Conservation (phyloP, 768 basidiomycete species). For the Peribolospora kevripleyi region DNA sequence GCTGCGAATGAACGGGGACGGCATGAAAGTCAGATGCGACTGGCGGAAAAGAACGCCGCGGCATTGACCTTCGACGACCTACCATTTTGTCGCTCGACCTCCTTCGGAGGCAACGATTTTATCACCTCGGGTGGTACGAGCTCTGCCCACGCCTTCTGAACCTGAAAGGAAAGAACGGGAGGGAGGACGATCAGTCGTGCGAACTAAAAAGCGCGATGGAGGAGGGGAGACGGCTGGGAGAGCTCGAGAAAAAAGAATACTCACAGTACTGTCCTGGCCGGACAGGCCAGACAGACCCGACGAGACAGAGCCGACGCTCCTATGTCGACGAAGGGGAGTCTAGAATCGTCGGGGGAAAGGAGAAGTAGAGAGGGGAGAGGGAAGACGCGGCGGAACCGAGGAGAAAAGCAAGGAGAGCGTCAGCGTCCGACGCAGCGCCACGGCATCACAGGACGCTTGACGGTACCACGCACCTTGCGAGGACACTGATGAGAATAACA, state of each 20-base stretch:
- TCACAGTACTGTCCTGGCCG: too few species aligned
- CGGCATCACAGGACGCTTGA: neutral
- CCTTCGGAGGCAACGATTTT: slow-evolving; percentile 45
- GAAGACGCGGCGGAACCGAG: too few species aligned
- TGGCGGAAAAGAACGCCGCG: neutral
- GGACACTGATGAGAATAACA: slow-evolving; percentile 4
- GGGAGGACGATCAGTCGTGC: too few species aligned
- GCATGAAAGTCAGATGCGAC: neutral
- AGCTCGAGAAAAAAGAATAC: neutral
- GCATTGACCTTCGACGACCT: slow-evolving; percentile 4
- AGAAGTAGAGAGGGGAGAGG: too few species aligned
- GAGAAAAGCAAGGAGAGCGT: too few species aligned
- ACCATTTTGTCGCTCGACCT: slow-evolving; percentile 28
- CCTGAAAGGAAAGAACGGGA: slow-evolving; percentile 12
- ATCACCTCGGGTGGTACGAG: slow-evolving; percentile 49
- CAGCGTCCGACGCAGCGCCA: neutral
- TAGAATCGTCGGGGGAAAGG: too few species aligned
- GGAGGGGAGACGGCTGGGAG: neutral
- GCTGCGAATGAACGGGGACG: slow-evolving; percentile 20
- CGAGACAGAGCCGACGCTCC: too few species aligned
- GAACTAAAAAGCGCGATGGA: neutral
- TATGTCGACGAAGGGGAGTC: too few species aligned
- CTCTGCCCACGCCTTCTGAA: slow-evolving; percentile 46
- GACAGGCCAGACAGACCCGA: too few species aligned
- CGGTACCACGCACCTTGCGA: neutral